phyloP scores from a whole-genome alignment of 345 rosid genomes.

The Gossypium anomalum region DNA sequence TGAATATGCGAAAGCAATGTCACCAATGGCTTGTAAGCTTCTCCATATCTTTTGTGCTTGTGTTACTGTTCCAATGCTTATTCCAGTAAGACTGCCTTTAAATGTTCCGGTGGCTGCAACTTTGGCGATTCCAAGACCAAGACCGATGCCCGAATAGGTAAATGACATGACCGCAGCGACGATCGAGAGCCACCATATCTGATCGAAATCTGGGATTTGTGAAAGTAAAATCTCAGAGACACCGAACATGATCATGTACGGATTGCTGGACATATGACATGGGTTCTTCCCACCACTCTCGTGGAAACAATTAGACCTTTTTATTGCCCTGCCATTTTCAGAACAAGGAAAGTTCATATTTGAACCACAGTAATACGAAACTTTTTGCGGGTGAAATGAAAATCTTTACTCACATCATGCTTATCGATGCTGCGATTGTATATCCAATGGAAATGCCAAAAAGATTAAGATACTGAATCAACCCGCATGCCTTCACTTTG shows the following conservation, averaged over 20 bases:
- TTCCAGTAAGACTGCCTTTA: slow-evolving; percentile 72
- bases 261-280: slow-evolving; percentile 62
- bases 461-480: slow-evolving; percentile 60
- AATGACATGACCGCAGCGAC: slow-evolving; percentile 62
- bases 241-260: slow-evolving; percentile 78
- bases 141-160: slow-evolving; percentile 50
- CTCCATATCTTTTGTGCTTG: slow-evolving; percentile 67
- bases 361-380: background rate
- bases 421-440: slow-evolving; percentile 71
- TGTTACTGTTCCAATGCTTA: slow-evolving; percentile 57
- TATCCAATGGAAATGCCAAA: slow-evolving; percentile 71
- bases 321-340: slow-evolving; percentile 55
- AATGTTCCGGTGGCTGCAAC: slow-evolving; percentile 49
- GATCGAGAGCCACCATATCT: slow-evolving; percentile 58
- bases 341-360: background rate
- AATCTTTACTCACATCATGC: slow-evolving; percentile 58
- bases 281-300: slow-evolving; percentile 57
- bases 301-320: slow-evolving; percentile 75
- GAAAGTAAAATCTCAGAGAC: slow-evolving; percentile 61
- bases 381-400: background rate
- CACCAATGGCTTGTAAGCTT: slow-evolving; percentile 81
- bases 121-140: slow-evolving; percentile 43
- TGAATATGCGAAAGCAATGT: slow-evolving; percentile 84
- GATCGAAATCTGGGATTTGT: slow-evolving; percentile 65
- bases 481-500: slow-evolving; percentile 65